Conservation (phyloP, 2,329 filamentous ascomycete genomes). For the Nannizzia gypsea region DNA sequence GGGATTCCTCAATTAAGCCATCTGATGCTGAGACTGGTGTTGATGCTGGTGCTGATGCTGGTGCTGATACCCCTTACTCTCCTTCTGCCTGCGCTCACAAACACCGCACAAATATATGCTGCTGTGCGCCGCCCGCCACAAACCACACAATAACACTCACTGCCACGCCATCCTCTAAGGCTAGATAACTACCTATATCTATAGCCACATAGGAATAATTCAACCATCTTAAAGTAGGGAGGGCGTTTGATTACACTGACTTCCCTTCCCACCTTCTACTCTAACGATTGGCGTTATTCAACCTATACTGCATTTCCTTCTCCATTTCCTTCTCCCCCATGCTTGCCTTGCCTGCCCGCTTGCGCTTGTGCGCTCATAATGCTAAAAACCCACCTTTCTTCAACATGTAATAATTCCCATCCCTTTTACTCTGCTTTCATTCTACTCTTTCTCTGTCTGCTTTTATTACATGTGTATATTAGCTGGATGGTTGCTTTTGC, state of each 20-base stretch:
- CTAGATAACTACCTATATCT: not conserved
- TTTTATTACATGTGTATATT: constrained; percentile 6
- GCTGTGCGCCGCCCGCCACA: not conserved
- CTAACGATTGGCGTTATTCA: not conserved
- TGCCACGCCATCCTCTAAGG: not conserved
- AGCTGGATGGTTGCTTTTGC: not conserved
- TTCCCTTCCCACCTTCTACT: not conserved
- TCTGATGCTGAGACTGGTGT: too few relatives aligned
- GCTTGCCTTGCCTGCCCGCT: too few relatives aligned
- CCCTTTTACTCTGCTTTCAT: not conserved
- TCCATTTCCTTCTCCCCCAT: not conserved
- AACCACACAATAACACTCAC: not conserved
- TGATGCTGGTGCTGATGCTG: too few relatives aligned
- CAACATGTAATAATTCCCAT: not conserved
- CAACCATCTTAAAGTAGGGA: not conserved
- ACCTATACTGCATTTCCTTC: not conserved
- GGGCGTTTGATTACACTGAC: not conserved
- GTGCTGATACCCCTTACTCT: not conserved
- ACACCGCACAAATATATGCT: too few relatives aligned
- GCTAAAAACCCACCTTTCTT: not conserved
- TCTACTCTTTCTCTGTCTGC: not conserved
- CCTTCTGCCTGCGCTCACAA: too few relatives aligned
- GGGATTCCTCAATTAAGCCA: constrained; percentile 78
- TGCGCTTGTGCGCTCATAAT: too few relatives aligned
- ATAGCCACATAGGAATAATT: not conserved